Percentiles rank a stretch among this genome's conserved stretches.
phyloP scores from a whole-genome alignment of 352 stramenopile genomes.

The Globisporangium nodosum region DNA sequence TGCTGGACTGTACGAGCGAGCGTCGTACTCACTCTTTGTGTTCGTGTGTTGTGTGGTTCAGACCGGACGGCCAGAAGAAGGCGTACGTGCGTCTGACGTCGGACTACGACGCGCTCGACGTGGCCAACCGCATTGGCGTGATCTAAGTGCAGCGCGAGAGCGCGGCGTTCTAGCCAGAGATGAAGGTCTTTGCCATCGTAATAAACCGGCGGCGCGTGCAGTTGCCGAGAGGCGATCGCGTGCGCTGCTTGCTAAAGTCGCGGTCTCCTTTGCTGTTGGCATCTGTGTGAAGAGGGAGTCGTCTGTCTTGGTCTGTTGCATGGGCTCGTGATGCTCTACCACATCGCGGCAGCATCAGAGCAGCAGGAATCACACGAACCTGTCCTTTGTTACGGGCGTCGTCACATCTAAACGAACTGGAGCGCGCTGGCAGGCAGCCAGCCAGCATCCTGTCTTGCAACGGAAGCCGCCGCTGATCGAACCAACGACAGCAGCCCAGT shows the following conservation, averaged over 20 bases:
- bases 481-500: too few species aligned
- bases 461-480: too few species aligned
- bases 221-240: slow-evolving; percentile 10
- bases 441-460: too few species aligned
- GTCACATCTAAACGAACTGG: too few species aligned
- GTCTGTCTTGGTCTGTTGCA: background rate
- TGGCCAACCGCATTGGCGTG: slow-evolving; percentile 99
- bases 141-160: slow-evolving; percentile 90
- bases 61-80: slow-evolving; percentile 99
- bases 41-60: slow-evolving; percentile 54
- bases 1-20: background rate
- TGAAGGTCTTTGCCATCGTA: slow-evolving; percentile 62
- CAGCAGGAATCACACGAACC: too few species aligned
- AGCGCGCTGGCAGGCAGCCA: too few species aligned
- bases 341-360: too few species aligned
- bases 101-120: slow-evolving; percentile 99
- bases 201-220: slow-evolving; percentile 24
- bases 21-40: slow-evolving; percentile 17
- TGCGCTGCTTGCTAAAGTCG: slow-evolving; percentile 6
- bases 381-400: too few species aligned
- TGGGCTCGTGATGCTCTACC: too few species aligned
- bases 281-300: background rate
- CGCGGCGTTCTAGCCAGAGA: slow-evolving; percentile 22
- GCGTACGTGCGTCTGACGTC: slow-evolving; percentile 98
- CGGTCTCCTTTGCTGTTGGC: background rate